These are phyloP conservation scores for Haemoproteus tartakovskyi DNA, from an alignment of 169 alveolate genomes.

Conservation along the genomic window DNA sequence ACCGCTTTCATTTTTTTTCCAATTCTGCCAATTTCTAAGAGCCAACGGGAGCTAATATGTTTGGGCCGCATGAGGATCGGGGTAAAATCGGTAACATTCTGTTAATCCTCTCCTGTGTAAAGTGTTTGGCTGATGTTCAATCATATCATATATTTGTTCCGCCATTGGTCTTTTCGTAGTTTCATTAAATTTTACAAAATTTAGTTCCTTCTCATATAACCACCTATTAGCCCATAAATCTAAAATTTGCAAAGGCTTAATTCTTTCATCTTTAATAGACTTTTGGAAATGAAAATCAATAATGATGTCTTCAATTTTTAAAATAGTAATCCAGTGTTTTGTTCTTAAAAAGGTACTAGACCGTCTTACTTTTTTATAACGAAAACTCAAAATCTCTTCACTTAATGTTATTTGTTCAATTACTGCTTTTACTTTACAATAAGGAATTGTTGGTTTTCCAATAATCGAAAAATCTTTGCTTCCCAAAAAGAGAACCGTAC, in stretches of 20 bases:
- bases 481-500: conserved; percentile 85
- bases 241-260: conserved; percentile 71
- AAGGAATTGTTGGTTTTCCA: conserved; percentile 89
- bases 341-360: conserved; percentile 82
- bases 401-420: conserved; percentile 86
- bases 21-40: no score
- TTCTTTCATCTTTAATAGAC: conserved; percentile 63
- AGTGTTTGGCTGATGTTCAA: conserved; percentile 76
- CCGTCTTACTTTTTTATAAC: conserved; percentile 81
- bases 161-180: conserved; percentile 33
- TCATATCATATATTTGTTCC: conserved; percentile 65
- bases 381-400: conserved; percentile 83
- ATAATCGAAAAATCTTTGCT: conserved; percentile 83
- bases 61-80: conserved; percentile 38
- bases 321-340: conserved; percentile 84
- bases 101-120: conserved; percentile 73
- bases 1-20: no score
- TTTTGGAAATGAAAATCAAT: conserved; percentile 67
- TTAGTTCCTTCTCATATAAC: conserved; percentile 81
- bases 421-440: conserved; percentile 83
- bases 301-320: conserved; percentile 79
- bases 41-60: not conserved
- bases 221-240: conserved; percentile 88
- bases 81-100: conserved; percentile 67
- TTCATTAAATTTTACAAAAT: conserved; percentile 68